Base-by-base conservation (phyloP, 257 asterid genomes). In the Solanum ahanhuiri region DNA sequence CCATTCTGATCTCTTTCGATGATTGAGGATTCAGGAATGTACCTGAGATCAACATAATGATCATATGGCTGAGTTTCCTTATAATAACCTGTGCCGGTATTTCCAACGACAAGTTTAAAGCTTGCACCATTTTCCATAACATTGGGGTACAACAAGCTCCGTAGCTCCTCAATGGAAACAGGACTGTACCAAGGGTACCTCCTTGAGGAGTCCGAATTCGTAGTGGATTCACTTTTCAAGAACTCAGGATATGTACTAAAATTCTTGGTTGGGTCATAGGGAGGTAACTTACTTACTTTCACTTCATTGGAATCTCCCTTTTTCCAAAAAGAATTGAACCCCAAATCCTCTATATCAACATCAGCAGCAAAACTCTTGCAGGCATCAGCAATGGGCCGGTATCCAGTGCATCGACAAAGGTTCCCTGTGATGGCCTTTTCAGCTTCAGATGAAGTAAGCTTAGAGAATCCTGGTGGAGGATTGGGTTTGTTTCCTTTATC, bases 351-450 rank as follows among this genome's bases (percentile, higher is more conserved):
- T 77, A 94, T 90, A 87, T 94, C 98, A 51, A 92, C 91, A 89
- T 94, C 91, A 85, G 92, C 89, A 82, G 98, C 89, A 66, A 93
- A 93, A 87, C 92, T 90, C 89, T 94, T 94, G 93, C 98, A 94
- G 82, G 91, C 98, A 89, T 94, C 98, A 35, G 96, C 98, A 33
- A 94, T 90, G 18, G 98, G 94, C 35, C 98, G 92, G 88, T 94
- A 94, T 37, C 98, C 98, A 58, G 98, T 94, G 63, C 98, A 94
- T 30, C 98, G 91, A 86, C 98, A 94, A 8, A 94, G 92, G 84
- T 94, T 94, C 85, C 98, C 98, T 30, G 95, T 33, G n/a, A 93
- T 87, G 45, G 95, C 92, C 86, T 71, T 93, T 92, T 94, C 96
- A 22, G 95, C 96, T 89, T 94, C 96, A 23, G 93, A 91, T 86